Evolutionary conservation across 2,329 filamentous ascomycete genomes (phyloP), one percentile per base, ranked within the genome.

Genomic region (Mariannaea sp.): DNA sequence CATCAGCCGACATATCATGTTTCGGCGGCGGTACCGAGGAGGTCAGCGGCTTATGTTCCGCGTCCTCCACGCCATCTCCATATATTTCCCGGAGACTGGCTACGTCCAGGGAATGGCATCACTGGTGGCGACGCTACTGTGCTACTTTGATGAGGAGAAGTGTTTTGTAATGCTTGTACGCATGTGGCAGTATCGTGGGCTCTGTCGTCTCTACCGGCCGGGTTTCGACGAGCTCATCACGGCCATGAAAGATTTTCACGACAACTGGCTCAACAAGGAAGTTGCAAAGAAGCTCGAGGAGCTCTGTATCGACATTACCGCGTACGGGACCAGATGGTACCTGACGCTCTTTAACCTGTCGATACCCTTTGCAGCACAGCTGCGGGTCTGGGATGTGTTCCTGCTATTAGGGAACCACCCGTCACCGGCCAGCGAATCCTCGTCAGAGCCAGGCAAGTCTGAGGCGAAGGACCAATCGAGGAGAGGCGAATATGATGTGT

Each of bases 81-180:
- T 99, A 9, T 95, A 97, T 70, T 93, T 93, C 60, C 90, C 91
- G 0, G 87, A 89, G 19, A 94, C 90, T 5, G 94, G 94, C 22
- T 99, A 99, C 70, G 94, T 97, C 1, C 94, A 99, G 73, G 94
- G 94, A 48, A 99, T 99, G 94, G 94, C 93, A 13, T 90, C 92
- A 17, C 78, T 97, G 32, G 92, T 90, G 2, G 93, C 93, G 1
- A 97, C 94, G 0, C 77, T 99, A 16, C 83, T 99, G 6, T 96
- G 93, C 69, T 99, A 99, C 70, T 99, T 92, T 71, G 93, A 97
- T 60, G 94, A 99, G 72, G 94, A 97, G 71, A 86, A 86, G 64
- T 87, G 90, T 5, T 99, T 99, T 66, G 85, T 97, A 41, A 97
- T 99, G 94, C 77, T 97, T 48, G 92, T 95, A n/a, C 85, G 94